phyloP scores from a whole-genome alignment of 2,329 filamentous ascomycete genomes.

The Alternaria hordeiaustralica region DNA sequence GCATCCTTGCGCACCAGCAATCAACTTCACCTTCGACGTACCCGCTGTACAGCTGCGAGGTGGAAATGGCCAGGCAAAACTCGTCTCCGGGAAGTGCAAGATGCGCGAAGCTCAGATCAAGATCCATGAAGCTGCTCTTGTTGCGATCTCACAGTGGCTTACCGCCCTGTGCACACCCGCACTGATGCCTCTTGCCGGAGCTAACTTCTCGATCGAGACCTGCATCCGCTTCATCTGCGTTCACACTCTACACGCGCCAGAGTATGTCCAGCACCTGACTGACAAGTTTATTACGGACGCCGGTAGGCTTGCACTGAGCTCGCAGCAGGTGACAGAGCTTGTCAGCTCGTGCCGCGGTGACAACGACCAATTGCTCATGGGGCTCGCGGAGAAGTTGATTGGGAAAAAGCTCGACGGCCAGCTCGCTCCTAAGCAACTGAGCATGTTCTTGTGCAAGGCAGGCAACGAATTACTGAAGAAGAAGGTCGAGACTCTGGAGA shows the following conservation, averaged over 20 bases:
- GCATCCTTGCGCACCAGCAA: not conserved
- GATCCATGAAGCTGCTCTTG: conserved; percentile 2
- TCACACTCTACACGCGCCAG: not conserved
- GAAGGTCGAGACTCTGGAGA: not conserved
- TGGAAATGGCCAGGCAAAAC: not conserved
- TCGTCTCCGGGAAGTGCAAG: not conserved
- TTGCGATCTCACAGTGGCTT: conserved; percentile 1
- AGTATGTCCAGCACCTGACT: conserved; percentile 4
- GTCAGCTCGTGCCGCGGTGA: conserved; percentile 4
- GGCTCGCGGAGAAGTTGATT: not conserved
- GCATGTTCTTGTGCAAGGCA: not conserved
- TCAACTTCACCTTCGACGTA: conserved; percentile 4
- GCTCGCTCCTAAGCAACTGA: not conserved
- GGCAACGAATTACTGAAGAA: not conserved
- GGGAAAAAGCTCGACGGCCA: not conserved
- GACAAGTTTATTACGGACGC: not conserved
- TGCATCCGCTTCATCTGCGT: conserved; percentile 6
- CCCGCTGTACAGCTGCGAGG: not conserved
- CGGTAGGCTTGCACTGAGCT: not conserved
- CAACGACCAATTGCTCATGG: not conserved
- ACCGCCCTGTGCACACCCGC: not conserved
- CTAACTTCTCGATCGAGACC: not conserved
- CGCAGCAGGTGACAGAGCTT: not conserved
- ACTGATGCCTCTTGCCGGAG: not conserved
- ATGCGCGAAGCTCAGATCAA: not conserved